Conservation (phyloP, 2,329 filamentous ascomycete genomes). For the Colletotrichum camelliae region DNA sequence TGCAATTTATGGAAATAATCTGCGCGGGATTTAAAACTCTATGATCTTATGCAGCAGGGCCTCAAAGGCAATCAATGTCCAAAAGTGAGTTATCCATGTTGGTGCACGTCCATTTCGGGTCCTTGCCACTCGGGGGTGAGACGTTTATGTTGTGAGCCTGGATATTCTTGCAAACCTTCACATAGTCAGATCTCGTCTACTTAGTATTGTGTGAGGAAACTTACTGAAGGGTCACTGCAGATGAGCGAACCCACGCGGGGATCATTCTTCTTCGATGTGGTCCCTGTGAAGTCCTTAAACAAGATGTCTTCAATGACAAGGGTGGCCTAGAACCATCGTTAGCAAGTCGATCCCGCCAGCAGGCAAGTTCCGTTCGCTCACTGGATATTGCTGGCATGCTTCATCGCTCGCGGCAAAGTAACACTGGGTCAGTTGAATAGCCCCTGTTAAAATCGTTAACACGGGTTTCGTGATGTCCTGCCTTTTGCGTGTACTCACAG, state of each 20-base stretch:
- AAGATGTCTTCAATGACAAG: neutral
- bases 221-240: neutral
- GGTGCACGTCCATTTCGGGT: neutral
- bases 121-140: neutral
- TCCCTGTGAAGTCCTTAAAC: neutral
- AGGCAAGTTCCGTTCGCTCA: neutral
- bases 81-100: neutral
- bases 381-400: neutral
- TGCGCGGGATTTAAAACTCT: neutral
- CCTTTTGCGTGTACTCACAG: neutral
- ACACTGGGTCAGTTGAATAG: neutral
- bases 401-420: neutral
- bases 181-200: neutral
- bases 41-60: neutral
- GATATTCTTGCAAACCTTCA: neutral
- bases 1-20: neutral
- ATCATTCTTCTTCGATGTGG: neutral
- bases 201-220: accelerated
- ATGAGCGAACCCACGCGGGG: neutral
- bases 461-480: neutral
- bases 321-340: neutral
- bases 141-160: neutral
- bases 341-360: neutral
- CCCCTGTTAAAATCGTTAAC: neutral
- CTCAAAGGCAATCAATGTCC: neutral